phyloP scores from a whole-genome alignment of 441 rosid species.

The Erysimum cheiri region DNA sequence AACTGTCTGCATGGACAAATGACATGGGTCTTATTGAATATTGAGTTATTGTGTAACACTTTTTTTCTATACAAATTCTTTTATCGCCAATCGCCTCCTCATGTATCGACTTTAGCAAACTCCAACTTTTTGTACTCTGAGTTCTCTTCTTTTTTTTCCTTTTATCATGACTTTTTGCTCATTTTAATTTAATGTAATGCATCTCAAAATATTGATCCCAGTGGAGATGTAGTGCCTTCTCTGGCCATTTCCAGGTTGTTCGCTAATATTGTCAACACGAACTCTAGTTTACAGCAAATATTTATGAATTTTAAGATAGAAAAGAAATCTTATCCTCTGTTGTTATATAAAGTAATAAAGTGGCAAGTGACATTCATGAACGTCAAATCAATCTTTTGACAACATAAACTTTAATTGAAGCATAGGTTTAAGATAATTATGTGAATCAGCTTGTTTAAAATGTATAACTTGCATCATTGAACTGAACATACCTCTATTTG shows the following conservation, averaged over 20 bases:
- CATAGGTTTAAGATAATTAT: background rate
- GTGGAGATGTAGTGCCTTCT: conserved; percentile 23
- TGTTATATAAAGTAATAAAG: conserved; percentile 1
- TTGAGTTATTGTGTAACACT: no score
- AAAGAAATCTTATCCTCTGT: background rate
- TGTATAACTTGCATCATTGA: background rate
- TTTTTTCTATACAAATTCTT: no score
- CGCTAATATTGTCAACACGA: background rate
- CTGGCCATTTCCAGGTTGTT: conserved; percentile 28
- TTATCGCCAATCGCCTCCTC: conserved; percentile 26
- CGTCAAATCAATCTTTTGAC: background rate
- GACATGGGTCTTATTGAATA: background rate
- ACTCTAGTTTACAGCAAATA: background rate
- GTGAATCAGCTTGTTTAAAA: background rate
- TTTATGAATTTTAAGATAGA: background rate
- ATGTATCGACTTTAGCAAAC: conserved; percentile 19
- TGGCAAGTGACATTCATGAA: conserved; percentile 3
- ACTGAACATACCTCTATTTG: background rate
- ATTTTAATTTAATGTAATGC: conserved; percentile 11
- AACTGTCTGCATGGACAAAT: conserved; percentile 1
- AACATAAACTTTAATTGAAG: background rate
- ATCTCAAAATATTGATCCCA: conserved; percentile 21
- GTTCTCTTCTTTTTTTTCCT: background rate
- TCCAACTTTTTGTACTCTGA: conserved; percentile 9
- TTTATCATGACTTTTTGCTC: background rate